Conservation (phyloP, 371 early-diverging fungal genomes). For the Choanephora cucurbitarum region DNA sequence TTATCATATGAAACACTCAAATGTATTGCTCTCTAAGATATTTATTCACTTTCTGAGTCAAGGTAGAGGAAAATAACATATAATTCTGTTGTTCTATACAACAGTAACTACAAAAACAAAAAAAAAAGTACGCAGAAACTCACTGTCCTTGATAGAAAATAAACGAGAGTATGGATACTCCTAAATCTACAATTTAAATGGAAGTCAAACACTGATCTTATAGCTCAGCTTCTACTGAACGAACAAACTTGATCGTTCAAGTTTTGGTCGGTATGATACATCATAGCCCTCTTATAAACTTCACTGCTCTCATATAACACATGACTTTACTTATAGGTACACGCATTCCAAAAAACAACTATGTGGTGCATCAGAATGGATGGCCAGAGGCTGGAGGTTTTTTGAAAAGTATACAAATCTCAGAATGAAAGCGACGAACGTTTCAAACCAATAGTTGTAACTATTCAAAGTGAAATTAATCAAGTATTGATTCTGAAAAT, state of each 20-base stretch:
- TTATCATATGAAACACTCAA: too few species aligned
- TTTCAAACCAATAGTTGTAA: constrained; percentile 21
- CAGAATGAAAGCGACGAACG: constrained; percentile 21
- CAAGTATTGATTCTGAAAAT: constrained; percentile 16
- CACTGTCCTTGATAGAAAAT: constrained; percentile 8
- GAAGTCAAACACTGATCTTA: constrained; percentile 13
- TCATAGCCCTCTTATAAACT: constrained; percentile 7
- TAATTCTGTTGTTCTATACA: too few species aligned
- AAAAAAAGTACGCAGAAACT: constrained; percentile 6
- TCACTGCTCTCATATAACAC: not conserved
- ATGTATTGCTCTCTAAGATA: too few species aligned
- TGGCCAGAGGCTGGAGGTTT: constrained; percentile 22
- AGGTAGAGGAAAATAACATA: too few species aligned
- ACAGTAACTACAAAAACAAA: constrained; percentile 1
- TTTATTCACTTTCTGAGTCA: too few species aligned
- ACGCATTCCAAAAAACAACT: constrained; percentile 18
- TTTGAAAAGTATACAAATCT: constrained; percentile 18
- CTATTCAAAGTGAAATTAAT: constrained; percentile 24
- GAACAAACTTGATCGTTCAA: not conserved
- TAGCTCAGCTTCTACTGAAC: not conserved
- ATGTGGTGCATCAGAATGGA: constrained; percentile 18
- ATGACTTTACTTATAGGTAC: constrained; percentile 12
- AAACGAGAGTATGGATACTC: constrained; percentile 12
- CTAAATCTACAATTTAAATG: constrained; percentile 12
- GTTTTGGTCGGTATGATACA: not conserved